A percentile compares a stretch with the other conserved stretches of the same genome.
Conservation (phyloP, 352 stramenopile species). For the Phytophthora citricola region DNA sequence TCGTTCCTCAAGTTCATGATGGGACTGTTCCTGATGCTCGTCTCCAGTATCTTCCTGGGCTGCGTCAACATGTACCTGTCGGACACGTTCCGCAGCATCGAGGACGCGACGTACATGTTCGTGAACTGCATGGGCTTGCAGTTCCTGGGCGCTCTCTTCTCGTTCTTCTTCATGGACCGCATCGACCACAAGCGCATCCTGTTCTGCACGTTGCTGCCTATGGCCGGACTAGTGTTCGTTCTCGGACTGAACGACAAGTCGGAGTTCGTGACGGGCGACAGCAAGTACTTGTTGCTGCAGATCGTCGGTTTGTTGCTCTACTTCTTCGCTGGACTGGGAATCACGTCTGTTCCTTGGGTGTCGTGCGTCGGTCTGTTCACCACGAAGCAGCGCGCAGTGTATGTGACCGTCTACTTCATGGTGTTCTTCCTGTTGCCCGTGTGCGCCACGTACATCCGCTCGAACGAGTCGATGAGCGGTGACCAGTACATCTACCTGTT, state of each 20-base stretch:
- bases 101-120: slow-evolving; percentile 80
- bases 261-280: slow-evolving; percentile 55
- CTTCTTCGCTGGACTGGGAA: slow-evolving; percentile 81
- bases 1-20: slow-evolving; percentile 73
- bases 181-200: slow-evolving; percentile 80
- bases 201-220: slow-evolving; percentile 70
- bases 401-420: slow-evolving; percentile 73
- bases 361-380: slow-evolving; percentile 77
- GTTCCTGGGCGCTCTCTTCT: slow-evolving; percentile 75
- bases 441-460: slow-evolving; percentile 50
- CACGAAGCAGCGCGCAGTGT: slow-evolving; percentile 65
- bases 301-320: slow-evolving; percentile 74
- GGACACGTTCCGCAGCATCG: slow-evolving; percentile 62
- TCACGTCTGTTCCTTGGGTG: slow-evolving; percentile 79
- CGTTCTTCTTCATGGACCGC: slow-evolving; percentile 89
- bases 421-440: slow-evolving; percentile 79
- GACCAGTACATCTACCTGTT: slow-evolving; percentile 73
- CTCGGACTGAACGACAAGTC: slow-evolving; percentile 67
- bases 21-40: slow-evolving; percentile 70
- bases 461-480: slow-evolving; percentile 31
- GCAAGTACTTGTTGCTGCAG: slow-evolving; percentile 72
- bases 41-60: slow-evolving; percentile 68
- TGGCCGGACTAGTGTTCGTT: slow-evolving; percentile 52
- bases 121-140: slow-evolving; percentile 77
- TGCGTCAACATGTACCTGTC: slow-evolving; percentile 83